Evolutionary conservation across 164 flowering plant species (phyloP).

Genomic region (Chimonanthus praecox): DNA sequence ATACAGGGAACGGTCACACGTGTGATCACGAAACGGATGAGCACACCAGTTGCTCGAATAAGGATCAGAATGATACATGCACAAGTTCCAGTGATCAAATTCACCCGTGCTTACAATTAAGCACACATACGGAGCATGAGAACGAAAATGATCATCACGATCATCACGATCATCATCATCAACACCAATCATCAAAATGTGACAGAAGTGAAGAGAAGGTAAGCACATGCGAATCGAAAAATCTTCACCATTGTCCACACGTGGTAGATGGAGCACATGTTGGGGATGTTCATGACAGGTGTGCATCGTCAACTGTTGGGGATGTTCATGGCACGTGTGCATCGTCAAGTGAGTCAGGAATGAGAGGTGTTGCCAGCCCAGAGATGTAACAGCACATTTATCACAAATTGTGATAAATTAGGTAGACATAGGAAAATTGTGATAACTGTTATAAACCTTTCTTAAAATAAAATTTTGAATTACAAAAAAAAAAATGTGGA

Average conservation of each 20-base stretch:
- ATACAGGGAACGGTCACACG: background rate
- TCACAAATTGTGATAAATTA: background rate
- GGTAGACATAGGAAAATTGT: too few species aligned
- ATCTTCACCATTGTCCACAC: background rate
- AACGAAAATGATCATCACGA: background rate
- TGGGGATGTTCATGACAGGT: background rate
- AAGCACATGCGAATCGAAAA: background rate
- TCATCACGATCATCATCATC: background rate
- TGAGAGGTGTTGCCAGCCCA: background rate
- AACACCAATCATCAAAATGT: too few species aligned
- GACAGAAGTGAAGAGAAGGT: background rate
- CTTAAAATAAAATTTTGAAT: too few species aligned
- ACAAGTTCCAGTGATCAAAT: background rate
- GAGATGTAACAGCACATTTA: background rate
- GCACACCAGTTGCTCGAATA: background rate
- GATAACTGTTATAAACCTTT: too few species aligned
- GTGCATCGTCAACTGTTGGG: background rate
- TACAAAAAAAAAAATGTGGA: too few species aligned
- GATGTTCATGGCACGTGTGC: background rate
- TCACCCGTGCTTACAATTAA: background rate
- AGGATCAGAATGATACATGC: background rate
- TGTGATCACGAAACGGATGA: background rate
- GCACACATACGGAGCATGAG: background rate
- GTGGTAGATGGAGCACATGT: background rate
- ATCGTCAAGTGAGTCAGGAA: background rate